Conservation (phyloP, 2,329 filamentous ascomycete species). For the Teratosphaeria pseudoeucalypti region DNA sequence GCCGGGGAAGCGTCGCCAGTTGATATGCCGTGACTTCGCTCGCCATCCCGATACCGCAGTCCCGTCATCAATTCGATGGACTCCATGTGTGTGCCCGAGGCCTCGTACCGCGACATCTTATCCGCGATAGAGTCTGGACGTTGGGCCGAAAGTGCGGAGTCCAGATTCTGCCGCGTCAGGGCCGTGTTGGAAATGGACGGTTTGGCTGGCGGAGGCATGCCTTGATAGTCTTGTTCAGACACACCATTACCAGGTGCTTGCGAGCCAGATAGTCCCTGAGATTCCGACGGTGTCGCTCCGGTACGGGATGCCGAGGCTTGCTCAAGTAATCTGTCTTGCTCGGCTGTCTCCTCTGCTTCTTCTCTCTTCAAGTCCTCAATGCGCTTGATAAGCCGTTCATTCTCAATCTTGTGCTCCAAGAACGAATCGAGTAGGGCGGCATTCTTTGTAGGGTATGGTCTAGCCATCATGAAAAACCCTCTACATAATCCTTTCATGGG, state of each 20-base stretch:
- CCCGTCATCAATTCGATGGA: constrained; percentile 91
- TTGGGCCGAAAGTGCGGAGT: constrained; percentile 56
- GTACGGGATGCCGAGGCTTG: constrained; percentile 16
- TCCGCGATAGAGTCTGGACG: constrained; percentile 68
- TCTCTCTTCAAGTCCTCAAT: constrained; percentile 79
- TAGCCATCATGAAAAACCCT: constrained; percentile 87
- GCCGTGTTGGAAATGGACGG: constrained; percentile 53
- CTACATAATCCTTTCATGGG: constrained; percentile 56
- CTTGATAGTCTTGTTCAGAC: constrained; percentile 30
- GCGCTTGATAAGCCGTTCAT: constrained; percentile 72
- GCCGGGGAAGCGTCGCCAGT: constrained; percentile 74
- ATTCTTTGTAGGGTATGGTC: constrained; percentile 83
- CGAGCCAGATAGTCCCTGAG: constrained; percentile 8
- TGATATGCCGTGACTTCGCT: constrained; percentile 77
- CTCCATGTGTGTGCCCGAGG: constrained; percentile 60
- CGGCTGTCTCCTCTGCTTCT: constrained; percentile 69
- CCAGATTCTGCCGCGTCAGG: constrained; percentile 69
- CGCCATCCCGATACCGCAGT: constrained; percentile 75
- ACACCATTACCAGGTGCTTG: constrained; percentile 8
- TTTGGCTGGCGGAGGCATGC: constrained; percentile 54
- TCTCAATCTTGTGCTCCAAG: constrained; percentile 92
- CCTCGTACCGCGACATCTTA: constrained; percentile 76
- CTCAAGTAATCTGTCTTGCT: constrained; percentile 48
- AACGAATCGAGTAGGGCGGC: constrained; percentile 80
- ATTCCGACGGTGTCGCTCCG: constrained; percentile 15